phyloP scores from a whole-genome alignment of 495 filamentous ascomycete species.

The Penicillium verhagenii region DNA sequence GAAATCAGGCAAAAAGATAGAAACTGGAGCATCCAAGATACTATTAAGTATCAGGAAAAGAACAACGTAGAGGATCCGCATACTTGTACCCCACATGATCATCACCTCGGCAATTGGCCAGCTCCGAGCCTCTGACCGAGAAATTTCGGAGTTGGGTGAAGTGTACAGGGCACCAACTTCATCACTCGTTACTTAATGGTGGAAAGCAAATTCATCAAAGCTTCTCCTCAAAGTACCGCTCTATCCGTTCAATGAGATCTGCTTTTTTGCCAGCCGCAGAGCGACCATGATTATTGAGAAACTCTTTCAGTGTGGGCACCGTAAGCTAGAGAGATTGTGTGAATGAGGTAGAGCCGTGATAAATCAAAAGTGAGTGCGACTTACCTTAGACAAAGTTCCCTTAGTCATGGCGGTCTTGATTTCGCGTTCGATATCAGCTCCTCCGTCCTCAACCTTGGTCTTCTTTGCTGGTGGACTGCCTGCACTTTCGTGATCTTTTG shows the following conservation, averaged over 20 bases:
- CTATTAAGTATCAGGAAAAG: too few relatives aligned
- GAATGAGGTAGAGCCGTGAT: neutral
- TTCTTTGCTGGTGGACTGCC: constrained; percentile 45
- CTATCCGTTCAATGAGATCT: constrained; percentile 74
- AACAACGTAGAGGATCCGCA: constrained; percentile 2
- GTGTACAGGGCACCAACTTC: neutral
- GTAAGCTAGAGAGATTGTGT: constrained; percentile 49
- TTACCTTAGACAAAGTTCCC: constrained; percentile 60
- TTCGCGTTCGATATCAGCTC: constrained; percentile 48
- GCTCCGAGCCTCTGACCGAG: neutral
- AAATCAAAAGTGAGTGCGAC: neutral
- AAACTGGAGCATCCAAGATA: too few relatives aligned
- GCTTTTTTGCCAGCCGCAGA: constrained; percentile 69
- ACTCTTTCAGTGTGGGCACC: constrained; percentile 66
- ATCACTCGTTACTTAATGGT: constrained; percentile 14
- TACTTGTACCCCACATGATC: constrained; percentile 11
- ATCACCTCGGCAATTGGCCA: constrained; percentile 1
- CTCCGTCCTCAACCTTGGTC: constrained; percentile 45
- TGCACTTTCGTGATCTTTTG: constrained; percentile 33
- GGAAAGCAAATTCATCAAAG: constrained; percentile 1
- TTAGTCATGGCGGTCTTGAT: constrained; percentile 61
- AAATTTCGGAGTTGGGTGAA: neutral
- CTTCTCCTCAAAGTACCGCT: constrained; percentile 70
- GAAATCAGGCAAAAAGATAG: too few relatives aligned
- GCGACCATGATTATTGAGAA: constrained; percentile 61